Percentiles rank a stretch among this genome's conserved stretches.
phyloP scores from a whole-genome alignment of 805 yeast species.

The Torulaspora quercuum region DNA sequence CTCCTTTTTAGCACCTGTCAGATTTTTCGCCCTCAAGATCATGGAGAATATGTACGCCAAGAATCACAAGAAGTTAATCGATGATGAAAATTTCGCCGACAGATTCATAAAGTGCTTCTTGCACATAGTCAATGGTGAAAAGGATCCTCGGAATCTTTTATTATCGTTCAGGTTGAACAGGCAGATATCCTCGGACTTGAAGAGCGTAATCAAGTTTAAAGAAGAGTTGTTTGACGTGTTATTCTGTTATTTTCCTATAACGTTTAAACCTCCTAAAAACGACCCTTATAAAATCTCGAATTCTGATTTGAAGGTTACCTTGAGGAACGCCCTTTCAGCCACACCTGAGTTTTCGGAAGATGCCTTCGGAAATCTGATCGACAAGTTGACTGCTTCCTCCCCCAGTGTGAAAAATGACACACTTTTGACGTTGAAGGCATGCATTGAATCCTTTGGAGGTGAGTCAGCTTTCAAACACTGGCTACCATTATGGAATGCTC shows the following conservation, averaged over 20 bases:
- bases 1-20: conserved; percentile 55
- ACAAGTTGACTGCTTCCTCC: conserved; percentile 74
- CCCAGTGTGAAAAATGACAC: conserved; percentile 72
- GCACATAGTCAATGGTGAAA: conserved; percentile 78
- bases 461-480: conserved; percentile 56
- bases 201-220: conserved; percentile 41
- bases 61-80: conserved; percentile 26
- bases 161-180: conserved; percentile 59
- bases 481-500: conserved; percentile 78
- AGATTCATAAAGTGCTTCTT: conserved; percentile 55
- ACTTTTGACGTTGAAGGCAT: conserved; percentile 54
- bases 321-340: conserved; percentile 62
- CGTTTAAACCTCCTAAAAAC: conserved; percentile 82
- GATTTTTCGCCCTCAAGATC: conserved; percentile 57
- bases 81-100: conserved; percentile 34
- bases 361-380: conserved; percentile 70
- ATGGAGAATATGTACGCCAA: conserved; percentile 39
- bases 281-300: conserved; percentile 83
- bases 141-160: conserved; percentile 86
- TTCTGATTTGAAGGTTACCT: conserved; percentile 58
- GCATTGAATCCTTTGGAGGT: conserved; percentile 51
- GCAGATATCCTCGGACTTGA: conserved; percentile 40
- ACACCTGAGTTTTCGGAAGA: conserved; percentile 64
- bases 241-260: conserved; percentile 95
- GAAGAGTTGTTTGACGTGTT: conserved; percentile 81